A percentile compares a stretch with the other conserved stretches of the same genome.
Conservation (phyloP, 2,329 filamentous ascomycete genomes). For the Huntiella savannae region DNA sequence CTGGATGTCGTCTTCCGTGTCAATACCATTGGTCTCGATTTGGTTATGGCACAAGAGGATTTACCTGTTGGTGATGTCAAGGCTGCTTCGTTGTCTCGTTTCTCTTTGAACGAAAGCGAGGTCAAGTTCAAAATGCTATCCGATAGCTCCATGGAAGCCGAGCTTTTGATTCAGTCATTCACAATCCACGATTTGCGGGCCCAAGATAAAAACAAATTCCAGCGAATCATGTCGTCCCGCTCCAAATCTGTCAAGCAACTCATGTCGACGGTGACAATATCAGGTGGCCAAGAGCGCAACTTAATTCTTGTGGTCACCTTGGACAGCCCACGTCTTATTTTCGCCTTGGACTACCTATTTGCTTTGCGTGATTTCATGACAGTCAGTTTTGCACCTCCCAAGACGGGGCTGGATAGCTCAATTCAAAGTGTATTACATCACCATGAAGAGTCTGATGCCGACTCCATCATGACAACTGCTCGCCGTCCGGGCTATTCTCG, state of each 20-base stretch:
- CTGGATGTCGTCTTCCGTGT: constrained; percentile 83
- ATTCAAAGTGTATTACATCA: constrained; percentile 34
- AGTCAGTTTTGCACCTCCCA: constrained; percentile 41
- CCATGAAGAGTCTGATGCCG: constrained; percentile 32
- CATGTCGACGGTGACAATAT: constrained; percentile 92
- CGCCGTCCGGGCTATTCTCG: neutral
- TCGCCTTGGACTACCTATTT: constrained; percentile 90
- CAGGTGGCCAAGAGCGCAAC: constrained; percentile 51
- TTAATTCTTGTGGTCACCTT: constrained; percentile 84
- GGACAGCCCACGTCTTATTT: constrained; percentile 85
- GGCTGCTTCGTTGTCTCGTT: constrained; percentile 70
- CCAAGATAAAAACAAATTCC: constrained; percentile 81
- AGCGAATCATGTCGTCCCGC: constrained; percentile 92
- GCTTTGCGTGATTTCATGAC: constrained; percentile 70
- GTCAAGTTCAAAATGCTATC: constrained; percentile 86
- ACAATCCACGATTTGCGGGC: constrained; percentile 86
- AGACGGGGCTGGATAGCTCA: constrained; percentile 37
- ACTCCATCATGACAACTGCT: constrained; percentile 24
- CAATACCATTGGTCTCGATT: constrained; percentile 69
- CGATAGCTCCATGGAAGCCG: constrained; percentile 78
- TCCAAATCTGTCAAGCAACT: constrained; percentile 94
- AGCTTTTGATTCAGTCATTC: constrained; percentile 83
- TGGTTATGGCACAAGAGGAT: constrained; percentile 58
- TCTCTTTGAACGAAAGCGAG: constrained; percentile 82
- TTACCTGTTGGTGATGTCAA: constrained; percentile 63